Percentiles rank a stretch among this genome's conserved stretches.
Conservation (phyloP, 2,329 filamentous ascomycete species). For the Tolypocladium endophyticum region DNA sequence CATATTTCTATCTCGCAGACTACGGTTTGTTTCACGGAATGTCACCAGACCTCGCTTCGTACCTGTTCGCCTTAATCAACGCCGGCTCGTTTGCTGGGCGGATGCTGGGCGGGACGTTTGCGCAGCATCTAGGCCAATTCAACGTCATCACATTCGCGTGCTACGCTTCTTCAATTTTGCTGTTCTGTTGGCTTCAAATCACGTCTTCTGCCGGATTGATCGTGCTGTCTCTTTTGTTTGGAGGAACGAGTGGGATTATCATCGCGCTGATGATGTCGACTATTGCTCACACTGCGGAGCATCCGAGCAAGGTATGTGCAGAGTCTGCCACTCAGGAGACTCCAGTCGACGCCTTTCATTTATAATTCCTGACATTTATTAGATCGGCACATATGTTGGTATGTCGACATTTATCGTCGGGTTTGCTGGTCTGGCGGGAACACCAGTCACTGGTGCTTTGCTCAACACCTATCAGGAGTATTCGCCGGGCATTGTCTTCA, state of each 20-base stretch:
- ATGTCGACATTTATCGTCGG: not conserved
- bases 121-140: not conserved
- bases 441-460: not conserved
- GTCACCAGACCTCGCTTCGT: not conserved
- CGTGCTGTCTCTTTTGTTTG: not conserved
- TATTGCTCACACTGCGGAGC: not conserved
- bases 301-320: not conserved
- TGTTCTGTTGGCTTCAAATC: not conserved
- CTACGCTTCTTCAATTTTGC: not conserved
- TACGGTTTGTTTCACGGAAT: not conserved
- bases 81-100: not conserved
- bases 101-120: not conserved
- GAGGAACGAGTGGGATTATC: not conserved
- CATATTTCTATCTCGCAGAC: not conserved
- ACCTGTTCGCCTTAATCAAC: not conserved
- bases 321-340: not conserved
- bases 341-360: too few species aligned
- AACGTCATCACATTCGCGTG: not conserved
- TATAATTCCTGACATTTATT: not conserved
- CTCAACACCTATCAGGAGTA: not conserved
- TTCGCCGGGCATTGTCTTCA: not conserved
- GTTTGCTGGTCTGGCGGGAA: not conserved
- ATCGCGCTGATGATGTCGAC: not conserved
- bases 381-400: not conserved
- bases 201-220: not conserved